These are phyloP conservation scores for Diacronema lutheri DNA, from an alignment of 78 protist species.

Conservation along the genomic window DNA sequence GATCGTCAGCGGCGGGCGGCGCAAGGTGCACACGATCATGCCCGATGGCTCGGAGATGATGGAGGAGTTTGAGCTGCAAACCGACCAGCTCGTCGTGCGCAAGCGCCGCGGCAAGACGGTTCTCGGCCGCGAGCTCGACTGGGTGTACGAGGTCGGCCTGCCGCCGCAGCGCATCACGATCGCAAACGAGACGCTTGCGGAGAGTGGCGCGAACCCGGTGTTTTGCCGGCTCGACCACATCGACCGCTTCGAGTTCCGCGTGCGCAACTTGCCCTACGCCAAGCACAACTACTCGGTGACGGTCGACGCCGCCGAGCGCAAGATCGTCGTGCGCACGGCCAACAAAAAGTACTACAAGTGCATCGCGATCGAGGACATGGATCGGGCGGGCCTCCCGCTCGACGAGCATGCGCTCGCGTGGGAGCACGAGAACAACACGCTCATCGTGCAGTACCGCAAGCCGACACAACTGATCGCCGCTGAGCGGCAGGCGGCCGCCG, in stretches of 20 bases:
- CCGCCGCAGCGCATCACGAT: background rate
- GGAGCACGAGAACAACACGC: constrained; percentile 8
- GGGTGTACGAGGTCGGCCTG: constrained; percentile 46
- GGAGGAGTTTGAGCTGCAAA: constrained; percentile 55
- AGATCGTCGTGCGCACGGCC: constrained; percentile 41
- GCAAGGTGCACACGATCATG: constrained; percentile 10
- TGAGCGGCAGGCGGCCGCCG: background rate
- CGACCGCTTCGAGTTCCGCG: constrained; percentile 25
- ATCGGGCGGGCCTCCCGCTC: constrained; percentile 4
- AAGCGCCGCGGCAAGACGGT: constrained; percentile 33
- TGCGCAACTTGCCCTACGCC: constrained; percentile 48
- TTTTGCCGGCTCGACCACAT: constrained; percentile 33
- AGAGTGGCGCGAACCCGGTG: constrained; percentile 8
- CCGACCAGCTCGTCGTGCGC: constrained; percentile 36
- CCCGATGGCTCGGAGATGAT: constrained; percentile 40
- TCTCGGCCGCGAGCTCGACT: constrained; percentile 35
- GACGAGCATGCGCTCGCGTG: background rate
- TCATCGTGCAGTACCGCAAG: constrained; percentile 10
- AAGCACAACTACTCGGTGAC: constrained; percentile 6
- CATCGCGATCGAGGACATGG: constrained; percentile 39
- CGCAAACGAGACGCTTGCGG: background rate
- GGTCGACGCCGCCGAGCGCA: background rate
- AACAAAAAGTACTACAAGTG: constrained; percentile 59
- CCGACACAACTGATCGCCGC: background rate
- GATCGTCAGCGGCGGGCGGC: background rate